These are phyloP conservation scores for Penicillium paxilli DNA, from an alignment of 495 filamentous ascomycete genomes.

Conservation along the genomic window DNA sequence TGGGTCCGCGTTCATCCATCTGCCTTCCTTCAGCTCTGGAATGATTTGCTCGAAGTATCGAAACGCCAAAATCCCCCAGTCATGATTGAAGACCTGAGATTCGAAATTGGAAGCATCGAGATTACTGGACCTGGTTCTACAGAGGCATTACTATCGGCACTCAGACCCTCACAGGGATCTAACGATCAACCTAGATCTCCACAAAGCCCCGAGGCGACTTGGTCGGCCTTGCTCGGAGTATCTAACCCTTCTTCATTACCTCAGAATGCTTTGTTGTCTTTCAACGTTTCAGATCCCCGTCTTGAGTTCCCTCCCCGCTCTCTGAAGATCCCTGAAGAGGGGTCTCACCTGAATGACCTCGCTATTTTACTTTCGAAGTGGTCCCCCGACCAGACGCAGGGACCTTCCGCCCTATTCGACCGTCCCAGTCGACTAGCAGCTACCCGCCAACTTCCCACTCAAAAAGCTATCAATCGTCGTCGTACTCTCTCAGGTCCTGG, in stretches of 20 bases:
- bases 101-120: slow-evolving; percentile 93
- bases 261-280: slow-evolving; percentile 66
- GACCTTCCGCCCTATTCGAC: slow-evolving; percentile 64
- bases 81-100: slow-evolving; percentile 85
- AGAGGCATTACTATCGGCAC: slow-evolving; percentile 71
- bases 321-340: slow-evolving; percentile 31
- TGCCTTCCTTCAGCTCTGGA: slow-evolving; percentile 82
- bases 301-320: slow-evolving; percentile 64
- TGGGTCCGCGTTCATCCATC: slow-evolving; percentile 85
- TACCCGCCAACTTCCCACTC: slow-evolving; percentile 68
- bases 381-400: slow-evolving; percentile 62
- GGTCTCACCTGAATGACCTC: slow-evolving; percentile 49
- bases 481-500: slow-evolving; percentile 69
- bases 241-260: slow-evolving; percentile 80
- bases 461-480: slow-evolving; percentile 85
- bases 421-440: slow-evolving; percentile 61
- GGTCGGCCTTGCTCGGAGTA: slow-evolving; percentile 64
- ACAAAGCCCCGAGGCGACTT: slow-evolving; percentile 54
- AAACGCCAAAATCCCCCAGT: slow-evolving; percentile 72
- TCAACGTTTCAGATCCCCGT: slow-evolving; percentile 77
- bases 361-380: slow-evolving; percentile 63
- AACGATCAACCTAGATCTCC: slow-evolving; percentile 21
- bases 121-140: slow-evolving; percentile 81
- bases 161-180: slow-evolving; percentile 54
- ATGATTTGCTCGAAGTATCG: slow-evolving; percentile 65